Evolutionary conservation across 345 rosid species (phyloP), one percentile per base, ranked within the genome.

Genomic region (Jatropha curcas): DNA sequence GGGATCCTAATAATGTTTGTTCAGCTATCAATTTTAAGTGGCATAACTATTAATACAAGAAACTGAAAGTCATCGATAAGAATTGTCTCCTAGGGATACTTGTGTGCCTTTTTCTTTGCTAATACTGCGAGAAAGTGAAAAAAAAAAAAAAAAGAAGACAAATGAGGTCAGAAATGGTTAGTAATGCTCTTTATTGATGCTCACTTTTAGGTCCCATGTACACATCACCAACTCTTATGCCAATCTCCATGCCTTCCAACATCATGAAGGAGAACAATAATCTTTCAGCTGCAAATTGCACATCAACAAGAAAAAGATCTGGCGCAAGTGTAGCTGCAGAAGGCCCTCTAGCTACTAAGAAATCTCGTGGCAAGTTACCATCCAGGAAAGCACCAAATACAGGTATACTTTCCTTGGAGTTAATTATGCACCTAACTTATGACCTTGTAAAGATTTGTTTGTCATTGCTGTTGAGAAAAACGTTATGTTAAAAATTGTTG

Each of bases 241-340:
- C 87, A 37, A 65, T 76, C 45, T 78, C 89, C 8, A 51, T 74
- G 62, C 68, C 76, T 9, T 57, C 85, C 22, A 87, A 73, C 60
- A 68, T 73, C 31, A 63, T 46, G 43, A 62, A 60, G 41, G 73
- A 82, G 45, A 69, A 37, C 11, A 71, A 45, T 72, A 75, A 71
- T 43, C 28, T 67, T 31, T 66, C 82, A 7, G 67, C 39, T 61
- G 46, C 76, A 34, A 81, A 22, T 71, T 83, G 70, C 30, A 53
- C 86, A 62, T 50, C 70, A 57, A 76, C 85, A 10, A 78, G 84
- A 75, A 94, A 92, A 76, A 80, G 93, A 81, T 77, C 80, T 55
- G 79, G 74, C 56, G 72, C 68, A 59, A 84, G 68, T 24, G 63
- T 41, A 77, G 79, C 68, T 22, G 7, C 14, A 4, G 84, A 79